Base-by-base conservation (phyloP, 31 red algal species). In the Odonthalia washingtoniensis region DNA sequence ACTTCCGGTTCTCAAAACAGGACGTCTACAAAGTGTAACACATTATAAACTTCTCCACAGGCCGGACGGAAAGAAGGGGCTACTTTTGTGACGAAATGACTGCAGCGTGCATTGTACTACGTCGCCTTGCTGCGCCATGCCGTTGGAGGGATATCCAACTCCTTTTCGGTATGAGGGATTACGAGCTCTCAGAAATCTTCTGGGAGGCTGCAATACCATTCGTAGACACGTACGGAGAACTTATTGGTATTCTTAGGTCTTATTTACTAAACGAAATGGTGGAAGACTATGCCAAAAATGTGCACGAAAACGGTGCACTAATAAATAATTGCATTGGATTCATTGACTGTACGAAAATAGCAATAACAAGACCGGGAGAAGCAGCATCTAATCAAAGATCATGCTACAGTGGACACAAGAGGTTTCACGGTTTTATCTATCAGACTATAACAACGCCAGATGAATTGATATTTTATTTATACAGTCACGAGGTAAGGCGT, bases 271-370 rank as follows among this genome's bases (percentile, higher is more conserved):
- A 60, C 27, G 5, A 65, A 32, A 27, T 40, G 27, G 76, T 39
- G 14, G 5, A 6, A 26, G 12, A 28, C 4, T 62, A 61, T 26
- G 76, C 76, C 32, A 12, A 80, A 30, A 3, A 40, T 14, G 28
- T 80, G 5, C 4, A 0, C n/a, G 40, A n/a, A 61, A 6, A 0
- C 5, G 76, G 76, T 6, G 46, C 45, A 0, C 76, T 46, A 5
- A 12, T 61, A 4, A 9, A 80, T 4, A 61, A 80, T 26, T 61
- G 0, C 12, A 9, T 52, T 0, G 42, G 0, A 21, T 52, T 52
- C 38, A 80, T 80, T 27, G 76, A 80, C 76, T 80, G 76, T 28
- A 80, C 76, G 4, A 64, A 62, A 61, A 61, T 64, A 65, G 30
- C 4, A 28, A 80, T 80, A 5, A 33, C 28, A 35, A 46, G 76